Base-by-base conservation (phyloP, 2,329 filamentous ascomycete species). In the Fusarium tanahbumbuense region DNA sequence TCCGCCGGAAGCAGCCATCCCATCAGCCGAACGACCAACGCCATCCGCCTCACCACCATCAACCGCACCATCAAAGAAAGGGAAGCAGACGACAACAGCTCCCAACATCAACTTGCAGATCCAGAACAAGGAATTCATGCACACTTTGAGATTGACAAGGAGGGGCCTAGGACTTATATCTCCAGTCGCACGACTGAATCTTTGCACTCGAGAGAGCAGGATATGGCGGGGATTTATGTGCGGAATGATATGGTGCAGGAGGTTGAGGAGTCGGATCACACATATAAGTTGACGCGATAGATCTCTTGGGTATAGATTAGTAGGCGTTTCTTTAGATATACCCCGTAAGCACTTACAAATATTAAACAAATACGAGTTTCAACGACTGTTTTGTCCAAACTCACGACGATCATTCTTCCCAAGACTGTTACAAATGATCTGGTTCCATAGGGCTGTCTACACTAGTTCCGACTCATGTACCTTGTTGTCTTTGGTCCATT, bases 61-160 rank as follows among this genome's bases (percentile, higher is more conserved):
- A 67, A 53, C 25, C 53, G 70, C 5, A 73, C 71, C 10, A 68
- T 59, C 52, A 74, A 63, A 22, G 72, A 73, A 13, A 71, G 68
- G 6, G 69, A 74, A 5, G 25, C 20, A 16, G 72, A 74, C 30
- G 72, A 74, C 3, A 64, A 68, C 27, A 74, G 72, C n/a, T 74
- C 72, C 9, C 71, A 67, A 3, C 70, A 73, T 34, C 70, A 74
- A 20, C 56, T 74, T 3, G 72, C 72, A 2, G 72, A 73, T 2
- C 59, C 60, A 0, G 72, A 74, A 7, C 60, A 62, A 20, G 64
- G 69, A 4, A 16, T 71, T 0, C 50, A 56, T 22, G 55, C 55
- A 8, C 67, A 74, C 3, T 73, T 71, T 13, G 67, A 74, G 37
- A 48, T 60, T 1, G 60, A 69, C 1, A 64, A 55, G 11, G 62